Percentiles rank a stretch among this genome's conserved stretches.
phyloP scores from a whole-genome alignment of 2,329 filamentous ascomycete genomes.

The Eutypa lata region DNA sequence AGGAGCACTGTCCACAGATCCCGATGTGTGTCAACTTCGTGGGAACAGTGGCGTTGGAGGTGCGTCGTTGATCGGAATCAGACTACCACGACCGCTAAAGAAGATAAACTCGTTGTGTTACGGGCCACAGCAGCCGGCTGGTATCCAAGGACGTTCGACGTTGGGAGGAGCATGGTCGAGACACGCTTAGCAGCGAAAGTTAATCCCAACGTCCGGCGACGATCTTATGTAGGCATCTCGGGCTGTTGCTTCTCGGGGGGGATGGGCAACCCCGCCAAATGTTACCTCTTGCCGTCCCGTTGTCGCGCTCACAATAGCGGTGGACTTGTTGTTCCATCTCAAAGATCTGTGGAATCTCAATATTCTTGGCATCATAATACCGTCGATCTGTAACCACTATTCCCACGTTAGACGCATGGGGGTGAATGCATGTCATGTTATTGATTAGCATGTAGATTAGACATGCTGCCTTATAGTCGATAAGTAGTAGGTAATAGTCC shows the following conservation, averaged over 20 bases:
- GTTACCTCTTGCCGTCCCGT: constrained; percentile 21
- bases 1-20: neutral
- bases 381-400: neutral
- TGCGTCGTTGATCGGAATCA: constrained; percentile 5
- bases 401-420: neutral
- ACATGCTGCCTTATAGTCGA: no score
- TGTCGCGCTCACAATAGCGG: constrained; percentile 23
- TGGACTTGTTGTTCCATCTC: constrained; percentile 9
- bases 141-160: constrained; percentile 7
- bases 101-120: constrained; percentile 12
- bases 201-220: constrained; percentile 6
- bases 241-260: constrained; percentile 15
- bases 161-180: constrained; percentile 9
- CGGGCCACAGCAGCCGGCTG: constrained; percentile 8
- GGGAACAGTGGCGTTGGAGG: constrained; percentile 1
- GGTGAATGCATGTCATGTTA: neutral
- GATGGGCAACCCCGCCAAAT: constrained; percentile 18
- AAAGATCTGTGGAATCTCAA: constrained; percentile 10
- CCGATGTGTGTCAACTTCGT: neutral
- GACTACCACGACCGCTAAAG: constrained; percentile 2
- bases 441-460: no score
- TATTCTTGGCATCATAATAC: constrained; percentile 2
- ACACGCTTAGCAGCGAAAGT: constrained; percentile 6
- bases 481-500: no score
- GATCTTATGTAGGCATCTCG: constrained; percentile 12